Percentiles rank a stretch among this genome's conserved stretches.
Conservation (phyloP, 352 stramenopile genomes). For the Pythium angustatum region DNA sequence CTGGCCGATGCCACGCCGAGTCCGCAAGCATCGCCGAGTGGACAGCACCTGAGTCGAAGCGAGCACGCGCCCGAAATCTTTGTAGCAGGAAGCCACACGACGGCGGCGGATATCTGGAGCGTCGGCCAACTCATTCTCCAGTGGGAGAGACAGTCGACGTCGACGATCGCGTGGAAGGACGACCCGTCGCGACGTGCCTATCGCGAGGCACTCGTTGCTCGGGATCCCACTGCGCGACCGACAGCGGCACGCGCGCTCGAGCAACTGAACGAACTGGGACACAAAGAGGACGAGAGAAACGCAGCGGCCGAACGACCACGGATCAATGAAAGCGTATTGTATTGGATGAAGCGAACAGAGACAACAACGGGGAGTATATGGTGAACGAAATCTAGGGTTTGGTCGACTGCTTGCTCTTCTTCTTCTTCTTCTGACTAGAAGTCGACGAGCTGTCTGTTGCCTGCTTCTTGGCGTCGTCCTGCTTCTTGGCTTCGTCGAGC, state of each 20-base stretch:
- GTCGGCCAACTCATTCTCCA: background rate
- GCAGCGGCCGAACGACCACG: background rate
- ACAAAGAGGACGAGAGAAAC: background rate
- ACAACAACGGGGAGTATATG: no score
- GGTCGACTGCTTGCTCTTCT: slow-evolving; percentile 18
- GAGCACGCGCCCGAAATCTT: slow-evolving; percentile 2
- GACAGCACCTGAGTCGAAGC: background rate
- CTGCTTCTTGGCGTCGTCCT: slow-evolving; percentile 20
- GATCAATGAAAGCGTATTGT: slow-evolving; percentile 4
- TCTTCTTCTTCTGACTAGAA: slow-evolving; percentile 26
- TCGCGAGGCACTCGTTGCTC: background rate
- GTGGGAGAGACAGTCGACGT: background rate
- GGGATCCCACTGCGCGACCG: background rate
- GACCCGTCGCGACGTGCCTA: background rate
- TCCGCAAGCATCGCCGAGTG: background rate
- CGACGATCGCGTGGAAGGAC: background rate
- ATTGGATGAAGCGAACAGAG: slow-evolving; percentile 9
- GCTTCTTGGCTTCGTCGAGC: slow-evolving; percentile 66
- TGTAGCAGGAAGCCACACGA: background rate
- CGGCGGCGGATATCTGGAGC: background rate
- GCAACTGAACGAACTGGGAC: background rate
- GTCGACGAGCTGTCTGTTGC: slow-evolving; percentile 12
- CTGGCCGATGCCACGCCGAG: background rate
- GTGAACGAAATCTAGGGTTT: slow-evolving; percentile 25
- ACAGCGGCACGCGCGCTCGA: background rate